phyloP scores from a whole-genome alignment of 2,329 filamentous ascomycete genomes.

The Cladosporium sp. region DNA sequence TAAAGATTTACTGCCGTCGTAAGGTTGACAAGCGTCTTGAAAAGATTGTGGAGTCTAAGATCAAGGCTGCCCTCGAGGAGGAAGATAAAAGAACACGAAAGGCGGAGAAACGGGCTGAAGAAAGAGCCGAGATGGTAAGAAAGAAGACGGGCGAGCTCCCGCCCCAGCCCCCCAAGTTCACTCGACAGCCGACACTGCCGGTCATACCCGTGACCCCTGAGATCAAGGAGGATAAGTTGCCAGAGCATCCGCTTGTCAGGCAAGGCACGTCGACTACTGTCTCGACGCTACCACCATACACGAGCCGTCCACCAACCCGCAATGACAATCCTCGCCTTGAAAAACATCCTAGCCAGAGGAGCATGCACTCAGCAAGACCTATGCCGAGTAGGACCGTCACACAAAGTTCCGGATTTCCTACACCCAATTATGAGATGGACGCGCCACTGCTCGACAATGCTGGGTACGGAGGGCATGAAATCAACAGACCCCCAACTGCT shows the following conservation, averaged over 20 bases:
- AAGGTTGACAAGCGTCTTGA: conserved; percentile 85
- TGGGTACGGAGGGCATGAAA: conserved; percentile 35
- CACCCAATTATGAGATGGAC: conserved; percentile 59
- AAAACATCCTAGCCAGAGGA: conserved; percentile 39
- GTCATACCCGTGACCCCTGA: conserved; percentile 54
- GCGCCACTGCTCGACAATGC: conserved; percentile 59
- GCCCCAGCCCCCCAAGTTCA: conserved; percentile 30
- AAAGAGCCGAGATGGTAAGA: conserved; percentile 48
- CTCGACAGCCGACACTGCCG: conserved; percentile 65
- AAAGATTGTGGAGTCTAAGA: conserved; percentile 78
- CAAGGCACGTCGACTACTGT: conserved; percentile 31
- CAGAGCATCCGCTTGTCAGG: conserved; percentile 31
- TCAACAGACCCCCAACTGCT: conserved; percentile 22
- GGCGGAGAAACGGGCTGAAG: conserved; percentile 53
- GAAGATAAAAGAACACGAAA: conserved; percentile 55
- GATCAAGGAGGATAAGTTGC: conserved; percentile 45
- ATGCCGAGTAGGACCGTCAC: conserved; percentile 45
- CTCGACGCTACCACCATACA: conserved; percentile 45
- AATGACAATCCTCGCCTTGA: conserved; percentile 35
- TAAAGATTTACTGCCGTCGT: conserved; percentile 81
- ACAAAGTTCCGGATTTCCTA: conserved; percentile 50
- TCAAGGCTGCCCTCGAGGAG: conserved; percentile 81
- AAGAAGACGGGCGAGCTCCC: conserved; percentile 22
- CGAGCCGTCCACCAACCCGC: conserved; percentile 50
- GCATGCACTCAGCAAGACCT: conserved; percentile 36